Evolutionary conservation across 306 rosid genomes (phyloP).

Genomic region (Begonia peltatifolia): DNA sequence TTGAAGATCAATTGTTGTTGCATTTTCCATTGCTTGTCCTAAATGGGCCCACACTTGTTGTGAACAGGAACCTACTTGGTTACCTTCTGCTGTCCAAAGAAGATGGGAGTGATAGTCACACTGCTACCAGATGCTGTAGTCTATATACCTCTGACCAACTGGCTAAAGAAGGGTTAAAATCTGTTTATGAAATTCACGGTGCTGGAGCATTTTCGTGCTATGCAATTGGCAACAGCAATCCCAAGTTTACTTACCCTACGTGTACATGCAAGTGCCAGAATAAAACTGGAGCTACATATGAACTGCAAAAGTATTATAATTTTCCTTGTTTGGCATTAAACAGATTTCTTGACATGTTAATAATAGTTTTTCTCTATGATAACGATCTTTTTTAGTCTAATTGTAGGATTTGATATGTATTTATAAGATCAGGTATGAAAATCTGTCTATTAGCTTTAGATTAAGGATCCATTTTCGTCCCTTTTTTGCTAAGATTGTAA

Average conservation of each 20-base stretch:
- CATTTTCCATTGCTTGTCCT: not conserved
- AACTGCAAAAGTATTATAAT: constrained; percentile 52
- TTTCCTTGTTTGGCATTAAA: constrained; percentile 5
- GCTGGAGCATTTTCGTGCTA: constrained; percentile 86
- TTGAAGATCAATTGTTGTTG: too few species aligned
- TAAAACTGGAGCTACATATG: constrained; percentile 31
- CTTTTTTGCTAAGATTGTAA: too few species aligned
- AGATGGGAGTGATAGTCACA: constrained; percentile 40
- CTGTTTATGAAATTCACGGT: constrained; percentile 53
- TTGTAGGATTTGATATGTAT: too few species aligned
- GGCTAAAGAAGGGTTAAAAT: constrained; percentile 40
- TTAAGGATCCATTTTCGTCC: too few species aligned
- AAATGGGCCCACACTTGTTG: constrained; percentile 8
- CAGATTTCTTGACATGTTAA: too few species aligned
- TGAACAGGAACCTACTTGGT: constrained; percentile 78
- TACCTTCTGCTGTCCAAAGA: constrained; percentile 56
- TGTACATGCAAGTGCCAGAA: constrained; percentile 42
- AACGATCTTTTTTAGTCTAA: not conserved
- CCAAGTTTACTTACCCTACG: constrained; percentile 57
- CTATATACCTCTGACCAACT: constrained; percentile 25
- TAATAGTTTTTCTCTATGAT: not conserved
- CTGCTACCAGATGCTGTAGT: constrained; percentile 63
- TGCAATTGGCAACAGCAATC: constrained; percentile 34
- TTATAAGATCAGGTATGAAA: too few species aligned
- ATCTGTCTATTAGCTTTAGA: too few species aligned